These are phyloP conservation scores for Nicotiana tabacum DNA, from an alignment of 257 asterid species.

Conservation along the genomic window DNA sequence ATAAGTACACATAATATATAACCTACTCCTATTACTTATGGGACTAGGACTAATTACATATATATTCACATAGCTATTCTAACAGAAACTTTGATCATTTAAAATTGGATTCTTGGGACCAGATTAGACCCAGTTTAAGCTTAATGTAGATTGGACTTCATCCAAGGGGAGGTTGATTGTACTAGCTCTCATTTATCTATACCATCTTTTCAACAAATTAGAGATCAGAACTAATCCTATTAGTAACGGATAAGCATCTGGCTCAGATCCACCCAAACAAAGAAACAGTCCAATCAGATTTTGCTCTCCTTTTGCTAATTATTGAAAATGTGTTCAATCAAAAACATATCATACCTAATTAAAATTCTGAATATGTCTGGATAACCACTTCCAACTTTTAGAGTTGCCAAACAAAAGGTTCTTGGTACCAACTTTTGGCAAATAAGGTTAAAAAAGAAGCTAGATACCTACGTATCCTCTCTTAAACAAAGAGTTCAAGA, in stretches of 20 bases:
- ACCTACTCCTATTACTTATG: too few relatives aligned
- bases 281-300: neutral
- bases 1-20: too few relatives aligned
- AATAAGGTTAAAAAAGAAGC: neutral
- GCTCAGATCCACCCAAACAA: neutral
- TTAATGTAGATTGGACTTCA: constrained; percentile 1
- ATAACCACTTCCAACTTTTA: neutral
- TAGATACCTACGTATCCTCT: neutral
- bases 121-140: constrained; percentile 5
- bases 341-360: constrained; percentile 1
- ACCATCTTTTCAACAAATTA: neutral
- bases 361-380: neutral
- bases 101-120: neutral
- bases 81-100: too few relatives aligned
- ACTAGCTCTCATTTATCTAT: neutral
- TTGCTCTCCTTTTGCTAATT: constrained; percentile 3
- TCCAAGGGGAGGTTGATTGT: neutral
- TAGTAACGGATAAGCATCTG: neutral
- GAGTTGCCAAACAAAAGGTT: neutral
- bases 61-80: too few relatives aligned
- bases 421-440: neutral
- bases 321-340: neutral
- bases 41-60: too few relatives aligned
- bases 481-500: constrained; percentile 12
- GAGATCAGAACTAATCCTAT: neutral